Conservation (phyloP, 2,329 filamentous ascomycete species). For the Nannizziopsis arthrosporioides region DNA sequence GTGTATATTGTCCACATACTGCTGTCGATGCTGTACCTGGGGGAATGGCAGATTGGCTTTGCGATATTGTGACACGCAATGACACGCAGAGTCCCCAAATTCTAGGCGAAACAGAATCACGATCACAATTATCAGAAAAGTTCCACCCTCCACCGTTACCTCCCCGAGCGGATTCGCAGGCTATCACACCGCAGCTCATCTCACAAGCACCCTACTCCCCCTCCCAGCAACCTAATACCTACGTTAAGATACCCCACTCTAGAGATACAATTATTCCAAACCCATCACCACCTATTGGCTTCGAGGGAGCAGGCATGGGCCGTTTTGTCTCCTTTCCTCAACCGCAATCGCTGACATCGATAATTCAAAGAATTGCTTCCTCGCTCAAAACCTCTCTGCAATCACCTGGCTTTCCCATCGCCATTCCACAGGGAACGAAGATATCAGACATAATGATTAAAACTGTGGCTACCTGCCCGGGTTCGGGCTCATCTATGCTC, state of each 20-base stretch:
- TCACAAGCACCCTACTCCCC: slow-evolving; percentile 16
- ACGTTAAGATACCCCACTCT: slow-evolving; percentile 21
- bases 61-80: slow-evolving; percentile 62
- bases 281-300: slow-evolving; percentile 24
- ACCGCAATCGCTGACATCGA: slow-evolving; percentile 41
- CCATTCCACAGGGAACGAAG: slow-evolving; percentile 48
- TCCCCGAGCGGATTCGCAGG: neutral
- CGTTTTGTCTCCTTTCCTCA: slow-evolving; percentile 46
- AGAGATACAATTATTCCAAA: slow-evolving; percentile 39
- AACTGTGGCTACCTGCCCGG: slow-evolving; percentile 77
- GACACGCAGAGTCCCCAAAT: slow-evolving; percentile 1
- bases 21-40: slow-evolving; percentile 76
- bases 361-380: slow-evolving; percentile 52
- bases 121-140: slow-evolving; percentile 7
- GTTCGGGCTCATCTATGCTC: slow-evolving; percentile 64
- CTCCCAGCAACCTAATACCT: neutral
- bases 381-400: slow-evolving; percentile 56
- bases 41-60: slow-evolving; percentile 89
- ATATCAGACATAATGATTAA: slow-evolving; percentile 47
- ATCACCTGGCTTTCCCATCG: slow-evolving; percentile 53
- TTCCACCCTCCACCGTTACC: slow-evolving; percentile 2
- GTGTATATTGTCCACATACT: slow-evolving; percentile 92
- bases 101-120: slow-evolving; percentile 12
- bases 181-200: neutral
- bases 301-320: slow-evolving; percentile 48